Evolutionary conservation across 164 flowering plant species (phyloP).

Genomic region (Litsea cubeba): DNA sequence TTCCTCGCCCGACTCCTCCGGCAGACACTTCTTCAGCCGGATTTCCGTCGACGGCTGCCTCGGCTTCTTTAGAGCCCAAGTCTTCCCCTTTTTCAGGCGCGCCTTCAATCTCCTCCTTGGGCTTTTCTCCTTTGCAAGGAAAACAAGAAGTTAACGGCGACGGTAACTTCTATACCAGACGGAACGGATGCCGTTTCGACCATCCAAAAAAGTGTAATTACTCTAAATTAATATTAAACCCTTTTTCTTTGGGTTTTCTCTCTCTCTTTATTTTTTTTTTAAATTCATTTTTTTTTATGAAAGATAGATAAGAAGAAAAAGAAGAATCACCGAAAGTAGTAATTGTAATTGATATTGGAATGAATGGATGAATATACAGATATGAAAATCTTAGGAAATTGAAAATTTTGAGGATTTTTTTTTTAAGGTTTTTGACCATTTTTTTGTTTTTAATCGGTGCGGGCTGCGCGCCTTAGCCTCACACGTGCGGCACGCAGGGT

Average conservation of each 20-base stretch:
- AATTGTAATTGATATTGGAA: neutral
- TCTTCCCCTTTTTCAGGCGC: slow-evolving; percentile 21
- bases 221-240: too few species aligned
- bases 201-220: neutral
- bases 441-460: slow-evolving; percentile 11
- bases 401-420: neutral
- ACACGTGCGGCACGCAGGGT: slow-evolving; percentile 7
- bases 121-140: neutral
- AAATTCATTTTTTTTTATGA: neutral
- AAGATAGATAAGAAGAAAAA: neutral
- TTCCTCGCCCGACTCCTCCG: slow-evolving; percentile 36
- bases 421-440: neutral
- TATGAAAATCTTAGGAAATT: too few species aligned
- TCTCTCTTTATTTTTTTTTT: neutral
- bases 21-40: slow-evolving; percentile 31
- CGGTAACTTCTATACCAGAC: neutral
- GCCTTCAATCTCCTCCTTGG: slow-evolving; percentile 30
- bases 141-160: neutral
- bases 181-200: neutral
- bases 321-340: neutral
- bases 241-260: neutral
- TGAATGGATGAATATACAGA: too few species aligned
- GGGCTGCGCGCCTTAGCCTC: slow-evolving; percentile 7
- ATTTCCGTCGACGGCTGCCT: slow-evolving; percentile 21
- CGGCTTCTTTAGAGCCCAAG: slow-evolving; percentile 16